A percentile compares a stretch with the other conserved stretches of the same genome.
phyloP scores from a whole-genome alignment of 176 grass and related monocot species.

The Cenchrus fungigraminus region DNA sequence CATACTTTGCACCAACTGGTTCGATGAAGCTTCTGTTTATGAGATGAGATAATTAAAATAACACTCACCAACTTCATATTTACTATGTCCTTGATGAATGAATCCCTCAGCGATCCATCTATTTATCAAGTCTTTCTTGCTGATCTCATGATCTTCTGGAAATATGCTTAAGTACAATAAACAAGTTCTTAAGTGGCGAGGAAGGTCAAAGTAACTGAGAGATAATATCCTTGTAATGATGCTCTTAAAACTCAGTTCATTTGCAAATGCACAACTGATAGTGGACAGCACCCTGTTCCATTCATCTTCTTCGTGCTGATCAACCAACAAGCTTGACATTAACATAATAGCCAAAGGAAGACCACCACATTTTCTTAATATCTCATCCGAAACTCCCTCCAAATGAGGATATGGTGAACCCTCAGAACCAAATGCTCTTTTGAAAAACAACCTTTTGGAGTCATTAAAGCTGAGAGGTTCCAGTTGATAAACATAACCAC shows the following conservation, averaged over 20 bases:
- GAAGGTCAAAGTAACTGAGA: neutral
- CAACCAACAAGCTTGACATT: neutral
- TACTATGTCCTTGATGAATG: neutral
- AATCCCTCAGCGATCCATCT: slow-evolving; percentile 29
- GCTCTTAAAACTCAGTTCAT: neutral
- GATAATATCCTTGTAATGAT: neutral
- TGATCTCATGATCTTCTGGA: neutral
- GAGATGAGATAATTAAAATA: slow-evolving; percentile 19
- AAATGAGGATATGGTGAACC: neutral
- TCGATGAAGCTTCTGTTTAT: slow-evolving; percentile 7
- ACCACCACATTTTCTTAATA: slow-evolving; percentile 1
- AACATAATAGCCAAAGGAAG: neutral
- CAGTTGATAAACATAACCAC: slow-evolving; percentile 11
- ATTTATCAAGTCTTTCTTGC: neutral
- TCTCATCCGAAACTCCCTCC: neutral
- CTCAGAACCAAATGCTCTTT: too few species aligned
- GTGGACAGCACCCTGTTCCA: neutral
- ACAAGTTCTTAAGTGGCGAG: neutral
- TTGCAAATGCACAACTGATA: neutral
- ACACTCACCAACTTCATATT: neutral
- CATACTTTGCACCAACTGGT: neutral
- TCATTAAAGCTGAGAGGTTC: neutral
- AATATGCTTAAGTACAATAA: neutral
- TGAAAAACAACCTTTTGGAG: neutral
- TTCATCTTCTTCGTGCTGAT: neutral